Evolutionary conservation across 345 rosid genomes (phyloP), one percentile per base, ranked within the genome.

Genomic region (Eucalyptus tenuipes): DNA sequence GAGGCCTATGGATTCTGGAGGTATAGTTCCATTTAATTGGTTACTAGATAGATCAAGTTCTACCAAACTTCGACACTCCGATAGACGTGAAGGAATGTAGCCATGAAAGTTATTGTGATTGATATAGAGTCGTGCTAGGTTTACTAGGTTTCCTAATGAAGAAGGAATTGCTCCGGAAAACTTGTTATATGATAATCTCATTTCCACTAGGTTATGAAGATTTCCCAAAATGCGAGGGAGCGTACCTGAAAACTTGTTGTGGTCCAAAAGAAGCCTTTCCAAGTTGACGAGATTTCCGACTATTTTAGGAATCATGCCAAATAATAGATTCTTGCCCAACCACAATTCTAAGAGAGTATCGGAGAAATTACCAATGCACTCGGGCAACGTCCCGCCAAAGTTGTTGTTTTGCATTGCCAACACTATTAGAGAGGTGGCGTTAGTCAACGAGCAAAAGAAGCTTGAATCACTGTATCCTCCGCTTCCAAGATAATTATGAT

Each of bases 11-110:
- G 0, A 2, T n/a, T 57, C 3, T 25, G 37, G 6, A 0, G 94
- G 91, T 68, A 92, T 87, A 10, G 82, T 31, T 18, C 95, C 93
- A 50, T 13, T 80, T 25, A 93, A 89, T 14, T 57, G 25, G 64
- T 57, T 57, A 5, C 64, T 25, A 25, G n/a, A 57, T 0, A 57
- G 2, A 57, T 57, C 64, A 57, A 57, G 64, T 11, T 53, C 27
- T 27, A 53, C 59, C 59, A 53, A 53, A 53, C 0, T 53, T 2
- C 5, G 59, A 0, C 59, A 53, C 59, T 53, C 0, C 2, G 3
- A 53, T 53, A 53, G 27, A 22, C 0, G 1, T 53, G 59, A 53
- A 22, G 59, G 27, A 53, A 53, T 53, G 59, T 53, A 0, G 59
- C 27, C 27, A 5, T 53, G 12, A 2, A 22, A 22, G 27, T 53